Evolutionary conservation across 805 yeast species (phyloP).

Genomic region (Candida lessepsii): DNA sequence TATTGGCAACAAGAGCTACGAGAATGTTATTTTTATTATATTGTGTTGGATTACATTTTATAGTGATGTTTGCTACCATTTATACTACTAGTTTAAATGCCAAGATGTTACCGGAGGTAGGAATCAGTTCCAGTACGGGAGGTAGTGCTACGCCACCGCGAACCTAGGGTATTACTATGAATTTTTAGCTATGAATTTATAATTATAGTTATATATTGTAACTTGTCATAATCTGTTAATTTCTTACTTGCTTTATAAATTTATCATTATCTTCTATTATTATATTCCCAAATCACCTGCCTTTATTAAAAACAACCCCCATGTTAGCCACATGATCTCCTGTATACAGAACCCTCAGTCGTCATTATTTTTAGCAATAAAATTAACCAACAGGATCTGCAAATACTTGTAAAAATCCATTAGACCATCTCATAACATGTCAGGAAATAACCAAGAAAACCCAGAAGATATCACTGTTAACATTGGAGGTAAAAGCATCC

Average conservation of each 20-base stretch:
- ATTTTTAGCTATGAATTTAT: too few relatives aligned
- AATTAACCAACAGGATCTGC: not conserved
- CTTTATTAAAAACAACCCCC: too few relatives aligned
- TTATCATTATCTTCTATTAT: too few relatives aligned
- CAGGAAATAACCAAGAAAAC: not conserved
- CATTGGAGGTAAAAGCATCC: slow-evolving; percentile 38
- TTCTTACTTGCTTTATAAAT: too few relatives aligned
- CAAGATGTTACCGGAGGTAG: slow-evolving; percentile 47
- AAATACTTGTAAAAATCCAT: not conserved
- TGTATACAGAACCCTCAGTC: too few relatives aligned
- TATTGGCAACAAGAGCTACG: slow-evolving; percentile 71
- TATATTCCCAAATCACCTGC: too few relatives aligned
- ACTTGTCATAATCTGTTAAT: too few relatives aligned
- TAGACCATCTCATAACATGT: not conserved
- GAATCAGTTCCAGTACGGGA: slow-evolving; percentile 40
- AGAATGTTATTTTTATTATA: slow-evolving; percentile 72
- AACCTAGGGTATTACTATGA: too few relatives aligned
- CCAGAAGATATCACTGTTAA: slow-evolving; percentile 17
- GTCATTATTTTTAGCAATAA: slow-evolving; percentile 1
- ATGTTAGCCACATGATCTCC: too few relatives aligned
- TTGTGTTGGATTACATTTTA: slow-evolving; percentile 69
- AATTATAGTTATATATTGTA: too few relatives aligned
- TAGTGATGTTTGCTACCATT: slow-evolving; percentile 65
- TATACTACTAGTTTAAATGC: slow-evolving; percentile 50
- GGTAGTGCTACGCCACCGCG: slow-evolving; percentile 28